Conservation (phyloP, 2,329 filamentous ascomycete genomes). For the Pleurostoma richardsiae region DNA sequence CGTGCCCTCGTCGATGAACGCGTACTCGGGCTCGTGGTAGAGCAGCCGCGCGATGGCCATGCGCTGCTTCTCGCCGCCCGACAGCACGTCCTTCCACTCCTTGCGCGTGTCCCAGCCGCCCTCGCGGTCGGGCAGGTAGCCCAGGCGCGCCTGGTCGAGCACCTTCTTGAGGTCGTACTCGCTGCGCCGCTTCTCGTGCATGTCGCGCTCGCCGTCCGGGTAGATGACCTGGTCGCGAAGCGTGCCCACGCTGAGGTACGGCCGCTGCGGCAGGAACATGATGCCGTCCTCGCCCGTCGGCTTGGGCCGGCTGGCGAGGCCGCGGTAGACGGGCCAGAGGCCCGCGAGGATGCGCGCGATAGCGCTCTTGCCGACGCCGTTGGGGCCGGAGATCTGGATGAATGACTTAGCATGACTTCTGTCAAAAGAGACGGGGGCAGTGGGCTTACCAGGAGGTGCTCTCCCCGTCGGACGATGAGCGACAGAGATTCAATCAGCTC, state of each 20-base stretch:
- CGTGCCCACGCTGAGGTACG: slow-evolving; percentile 88
- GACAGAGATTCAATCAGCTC: slow-evolving; percentile 85
- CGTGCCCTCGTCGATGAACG: slow-evolving; percentile 92
- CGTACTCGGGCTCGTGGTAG: slow-evolving; percentile 93
- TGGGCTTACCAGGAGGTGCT: slow-evolving; percentile 64
- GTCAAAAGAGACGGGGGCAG: not conserved
- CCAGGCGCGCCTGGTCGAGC: slow-evolving; percentile 77
- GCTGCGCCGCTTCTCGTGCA: slow-evolving; percentile 73
- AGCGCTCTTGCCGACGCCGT: slow-evolving; percentile 89
- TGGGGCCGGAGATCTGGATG: slow-evolving; percentile 72
- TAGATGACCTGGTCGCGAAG: slow-evolving; percentile 97
- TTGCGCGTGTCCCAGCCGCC: slow-evolving; percentile 96
- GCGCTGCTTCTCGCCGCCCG: slow-evolving; percentile 93
- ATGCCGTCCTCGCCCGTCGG: slow-evolving; percentile 80
- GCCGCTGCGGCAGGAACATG: slow-evolving; percentile 95
- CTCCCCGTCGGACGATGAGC: slow-evolving; percentile 82
- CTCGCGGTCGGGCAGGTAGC: slow-evolving; percentile 86
- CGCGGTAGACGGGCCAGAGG: slow-evolving; percentile 93
- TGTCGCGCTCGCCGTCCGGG: slow-evolving; percentile 89
- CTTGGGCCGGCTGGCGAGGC: slow-evolving; percentile 83
- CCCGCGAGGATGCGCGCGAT: slow-evolving; percentile 85
- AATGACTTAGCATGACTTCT: slow-evolving; percentile 11
- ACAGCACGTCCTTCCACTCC: slow-evolving; percentile 98
- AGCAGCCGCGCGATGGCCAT: slow-evolving; percentile 86
- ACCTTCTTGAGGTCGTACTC: slow-evolving; percentile 75